Evolutionary conservation across 2,329 filamentous ascomycete species (phyloP).

Genomic region (Elsinoe fawcettii): DNA sequence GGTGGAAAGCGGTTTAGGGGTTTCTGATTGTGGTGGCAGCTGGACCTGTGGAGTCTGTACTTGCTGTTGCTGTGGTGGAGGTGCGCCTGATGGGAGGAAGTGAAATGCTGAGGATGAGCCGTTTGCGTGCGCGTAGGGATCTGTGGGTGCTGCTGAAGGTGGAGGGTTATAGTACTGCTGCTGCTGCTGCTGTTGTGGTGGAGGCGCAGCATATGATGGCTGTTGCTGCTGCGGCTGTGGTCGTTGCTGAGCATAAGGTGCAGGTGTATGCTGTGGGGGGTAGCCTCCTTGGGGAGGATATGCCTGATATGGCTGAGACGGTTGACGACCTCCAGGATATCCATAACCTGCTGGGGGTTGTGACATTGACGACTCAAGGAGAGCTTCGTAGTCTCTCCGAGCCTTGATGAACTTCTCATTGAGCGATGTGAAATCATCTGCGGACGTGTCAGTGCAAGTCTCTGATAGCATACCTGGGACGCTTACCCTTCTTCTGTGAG

Average conservation of each 20-base stretch:
- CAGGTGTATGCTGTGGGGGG: conserved; percentile 27
- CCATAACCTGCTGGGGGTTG: conserved; percentile 48
- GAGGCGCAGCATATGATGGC: conserved; percentile 24
- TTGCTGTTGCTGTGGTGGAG: conserved; percentile 17
- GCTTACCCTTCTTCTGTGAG: conserved; percentile 90
- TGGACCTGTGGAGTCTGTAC: conserved; percentile 20
- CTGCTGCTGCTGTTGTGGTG: conserved; percentile 25
- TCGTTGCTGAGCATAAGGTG: conserved; percentile 25
- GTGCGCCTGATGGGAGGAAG: conserved; percentile 30
- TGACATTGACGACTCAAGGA: conserved; percentile 95
- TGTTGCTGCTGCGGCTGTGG: conserved; percentile 23
- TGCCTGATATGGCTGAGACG: conserved; percentile 29
- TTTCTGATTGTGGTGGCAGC: conserved; percentile 19
- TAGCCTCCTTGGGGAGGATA: conserved; percentile 43
- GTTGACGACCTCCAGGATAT: conserved; percentile 14
- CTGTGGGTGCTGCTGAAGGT: conserved; percentile 18
- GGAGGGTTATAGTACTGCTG: conserved; percentile 17
- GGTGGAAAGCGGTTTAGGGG: conserved; percentile 21
- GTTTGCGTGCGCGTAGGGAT: conserved; percentile 15
- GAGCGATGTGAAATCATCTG: conserved; percentile 95
- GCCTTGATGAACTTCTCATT: conserved; percentile 99
- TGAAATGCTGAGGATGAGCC: conserved; percentile 25
- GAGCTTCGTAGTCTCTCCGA: conserved; percentile 85
- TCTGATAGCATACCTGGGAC: conserved; percentile 16
- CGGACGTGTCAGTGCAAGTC: conserved; percentile 21